Evolutionary conservation across 1,284 basidiomycete genomes (phyloP).

Genomic region (Fomitopsis schrenkii): DNA sequence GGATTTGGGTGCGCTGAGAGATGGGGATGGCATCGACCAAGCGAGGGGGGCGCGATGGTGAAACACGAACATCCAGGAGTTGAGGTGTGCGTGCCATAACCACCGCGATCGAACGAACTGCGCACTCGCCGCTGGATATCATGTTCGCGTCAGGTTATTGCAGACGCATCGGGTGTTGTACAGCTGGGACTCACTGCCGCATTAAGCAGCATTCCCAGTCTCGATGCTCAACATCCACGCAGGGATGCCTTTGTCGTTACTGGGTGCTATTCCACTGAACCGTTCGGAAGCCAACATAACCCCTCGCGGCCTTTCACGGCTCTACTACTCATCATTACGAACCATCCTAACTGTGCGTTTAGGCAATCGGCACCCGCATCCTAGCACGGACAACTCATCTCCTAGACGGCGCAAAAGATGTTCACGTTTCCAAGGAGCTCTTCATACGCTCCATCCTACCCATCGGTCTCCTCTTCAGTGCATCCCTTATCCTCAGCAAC

Average conservation of each 20-base stretch:
- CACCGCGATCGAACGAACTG: background rate
- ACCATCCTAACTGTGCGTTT: background rate
- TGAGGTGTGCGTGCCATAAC: background rate
- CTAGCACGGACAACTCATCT: constrained; percentile 86
- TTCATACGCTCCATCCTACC: constrained; percentile 89
- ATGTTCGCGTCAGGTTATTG: background rate
- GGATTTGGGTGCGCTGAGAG: background rate
- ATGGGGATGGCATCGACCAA: too few relatives aligned
- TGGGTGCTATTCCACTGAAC: too few relatives aligned
- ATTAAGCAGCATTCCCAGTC: too few relatives aligned
- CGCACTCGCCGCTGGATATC: background rate
- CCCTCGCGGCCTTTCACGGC: background rate
- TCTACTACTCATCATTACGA: background rate
- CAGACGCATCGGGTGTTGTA: background rate
- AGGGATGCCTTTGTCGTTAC: too few relatives aligned
- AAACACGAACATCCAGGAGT: background rate
- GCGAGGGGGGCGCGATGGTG: too few relatives aligned
- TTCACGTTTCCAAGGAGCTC: constrained; percentile 80
- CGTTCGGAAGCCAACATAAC: too few relatives aligned
- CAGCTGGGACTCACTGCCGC: too few relatives aligned
- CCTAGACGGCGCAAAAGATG: constrained; percentile 86
- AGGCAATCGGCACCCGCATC: constrained; percentile 88
- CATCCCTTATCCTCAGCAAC: constrained; percentile 89
- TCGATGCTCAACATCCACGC: too few relatives aligned
- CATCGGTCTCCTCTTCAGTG: constrained; percentile 91